Percentiles rank a stretch among this genome's conserved stretches.
Evolutionary conservation across 352 stramenopile species (phyloP).

Genomic region (Vaucheria bursata): DNA sequence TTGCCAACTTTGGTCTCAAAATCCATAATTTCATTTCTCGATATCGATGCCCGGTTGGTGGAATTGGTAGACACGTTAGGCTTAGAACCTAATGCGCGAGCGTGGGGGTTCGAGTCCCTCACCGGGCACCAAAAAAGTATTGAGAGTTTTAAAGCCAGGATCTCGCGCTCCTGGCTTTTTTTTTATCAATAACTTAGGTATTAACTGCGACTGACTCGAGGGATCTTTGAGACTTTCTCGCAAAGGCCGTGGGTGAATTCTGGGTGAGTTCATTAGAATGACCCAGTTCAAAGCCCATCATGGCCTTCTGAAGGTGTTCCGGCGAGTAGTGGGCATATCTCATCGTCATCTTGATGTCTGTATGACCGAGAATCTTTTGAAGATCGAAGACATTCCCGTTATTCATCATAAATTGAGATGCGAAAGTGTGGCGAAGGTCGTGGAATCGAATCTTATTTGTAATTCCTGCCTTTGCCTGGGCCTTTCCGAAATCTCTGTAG

Average conservation of each 20-base stretch:
- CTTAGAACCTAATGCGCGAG: slow-evolving; percentile 5
- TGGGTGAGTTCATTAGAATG: too few species aligned
- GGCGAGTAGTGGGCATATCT: not conserved
- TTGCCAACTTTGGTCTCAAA: not conserved
- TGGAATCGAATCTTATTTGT: slow-evolving; percentile 2
- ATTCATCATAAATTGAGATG: not conserved
- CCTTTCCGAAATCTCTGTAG: too few species aligned
- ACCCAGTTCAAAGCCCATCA: too few species aligned
- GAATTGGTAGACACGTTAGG: slow-evolving; percentile 6
- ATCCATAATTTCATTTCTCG: not conserved
- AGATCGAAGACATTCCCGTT: not conserved
- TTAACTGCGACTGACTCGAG: too few species aligned
- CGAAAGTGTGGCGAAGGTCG: not conserved
- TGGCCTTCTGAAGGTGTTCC: too few species aligned
- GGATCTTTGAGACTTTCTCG: too few species aligned
- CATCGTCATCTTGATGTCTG: not conserved
- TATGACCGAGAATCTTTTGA: not conserved
- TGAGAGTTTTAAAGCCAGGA: too few species aligned
- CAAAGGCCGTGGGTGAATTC: too few species aligned
- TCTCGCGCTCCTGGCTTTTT: too few species aligned
- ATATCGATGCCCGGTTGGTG: not conserved
- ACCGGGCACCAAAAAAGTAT: slow-evolving; percentile 3
- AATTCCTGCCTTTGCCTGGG: too few species aligned
- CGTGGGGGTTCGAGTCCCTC: slow-evolving; percentile 2
- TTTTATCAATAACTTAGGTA: too few species aligned